Evolutionary conservation across 768 basidiomycete species (phyloP).

Genomic region (Leccinellum luteum): DNA sequence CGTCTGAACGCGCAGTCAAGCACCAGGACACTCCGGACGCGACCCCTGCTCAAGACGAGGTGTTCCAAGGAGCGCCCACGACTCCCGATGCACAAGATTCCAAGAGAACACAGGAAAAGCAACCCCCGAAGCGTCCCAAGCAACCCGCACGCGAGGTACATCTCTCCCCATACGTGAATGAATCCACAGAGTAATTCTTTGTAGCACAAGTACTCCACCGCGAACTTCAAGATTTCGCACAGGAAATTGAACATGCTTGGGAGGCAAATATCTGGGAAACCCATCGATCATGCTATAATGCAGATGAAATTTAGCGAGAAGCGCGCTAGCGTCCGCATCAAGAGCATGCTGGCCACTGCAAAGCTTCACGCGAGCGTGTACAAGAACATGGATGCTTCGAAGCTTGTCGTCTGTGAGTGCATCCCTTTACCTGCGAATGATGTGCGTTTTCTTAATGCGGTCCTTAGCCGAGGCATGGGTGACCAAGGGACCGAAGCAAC

Average conservation of each 20-base stretch:
- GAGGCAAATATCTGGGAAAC: slow-evolving; percentile 83
- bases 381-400: slow-evolving; percentile 68
- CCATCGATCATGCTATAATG: slow-evolving; percentile 91
- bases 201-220: slow-evolving; percentile 92
- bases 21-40: slow-evolving; percentile 38
- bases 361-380: slow-evolving; percentile 79
- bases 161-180: neutral
- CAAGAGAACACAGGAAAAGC: slow-evolving; percentile 8
- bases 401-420: slow-evolving; percentile 78
- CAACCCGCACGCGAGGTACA: slow-evolving; percentile 30
- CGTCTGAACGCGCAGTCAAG: slow-evolving; percentile 42
- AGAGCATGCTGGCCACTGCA: slow-evolving; percentile 85
- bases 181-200: slow-evolving; percentile 6
- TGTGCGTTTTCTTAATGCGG: slow-evolving; percentile 3
- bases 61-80: slow-evolving; percentile 44
- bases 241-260: slow-evolving; percentile 90
- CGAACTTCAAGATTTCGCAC: slow-evolving; percentile 90
- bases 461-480: slow-evolving; percentile 89
- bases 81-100: slow-evolving; percentile 16
- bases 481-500: slow-evolving; percentile 67
- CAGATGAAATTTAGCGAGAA: slow-evolving; percentile 98
- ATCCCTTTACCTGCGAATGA: neutral
- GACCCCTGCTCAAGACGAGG: slow-evolving; percentile 28
- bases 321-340: slow-evolving; percentile 78
- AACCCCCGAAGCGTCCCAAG: slow-evolving; percentile 17